phyloP scores from a whole-genome alignment of 805 yeast species.

The Spathaspora girioi region DNA sequence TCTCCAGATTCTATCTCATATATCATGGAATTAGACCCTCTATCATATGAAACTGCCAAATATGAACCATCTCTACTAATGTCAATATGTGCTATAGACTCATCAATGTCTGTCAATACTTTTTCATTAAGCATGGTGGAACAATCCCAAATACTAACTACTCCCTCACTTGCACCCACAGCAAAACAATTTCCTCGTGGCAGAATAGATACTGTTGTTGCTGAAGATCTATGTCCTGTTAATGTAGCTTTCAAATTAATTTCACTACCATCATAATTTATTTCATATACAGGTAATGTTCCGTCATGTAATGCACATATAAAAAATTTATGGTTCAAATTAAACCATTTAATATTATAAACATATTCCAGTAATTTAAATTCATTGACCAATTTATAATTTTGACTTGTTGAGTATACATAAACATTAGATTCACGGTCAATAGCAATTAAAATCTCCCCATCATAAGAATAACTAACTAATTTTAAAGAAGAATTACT shows the following conservation, averaged over 20 bases:
- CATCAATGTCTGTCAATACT: constrained; percentile 40
- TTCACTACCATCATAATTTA: constrained; percentile 5
- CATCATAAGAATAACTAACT: constrained; percentile 43
- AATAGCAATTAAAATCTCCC: constrained; percentile 42
- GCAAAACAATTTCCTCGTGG: constrained; percentile 50
- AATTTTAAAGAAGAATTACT: constrained; percentile 13
- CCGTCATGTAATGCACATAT: constrained; percentile 48
- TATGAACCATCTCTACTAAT: constrained; percentile 44
- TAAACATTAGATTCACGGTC: constrained; percentile 36
- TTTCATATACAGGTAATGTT: constrained; percentile 23
- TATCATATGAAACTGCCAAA: constrained; percentile 43
- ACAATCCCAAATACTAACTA: constrained; percentile 46
- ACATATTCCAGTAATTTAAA: constrained; percentile 23
- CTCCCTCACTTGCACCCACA: constrained; percentile 58
- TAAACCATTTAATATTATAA: constrained; percentile 44
- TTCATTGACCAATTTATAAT: constrained; percentile 25
- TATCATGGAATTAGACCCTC: constrained; percentile 37
- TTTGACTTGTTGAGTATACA: constrained; percentile 29
- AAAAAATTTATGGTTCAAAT: constrained; percentile 33
- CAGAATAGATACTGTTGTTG: constrained; percentile 45
- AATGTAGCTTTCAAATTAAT: constrained; percentile 16
- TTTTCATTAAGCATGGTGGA: constrained; percentile 30
- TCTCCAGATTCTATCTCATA: constrained; percentile 28
- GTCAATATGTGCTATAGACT: constrained; percentile 37
- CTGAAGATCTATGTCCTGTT: constrained; percentile 48